A percentile compares a stretch with the other conserved stretches of the same genome.
Conservation (phyloP, 805 yeast species). For the Lipomyces japonicus region DNA sequence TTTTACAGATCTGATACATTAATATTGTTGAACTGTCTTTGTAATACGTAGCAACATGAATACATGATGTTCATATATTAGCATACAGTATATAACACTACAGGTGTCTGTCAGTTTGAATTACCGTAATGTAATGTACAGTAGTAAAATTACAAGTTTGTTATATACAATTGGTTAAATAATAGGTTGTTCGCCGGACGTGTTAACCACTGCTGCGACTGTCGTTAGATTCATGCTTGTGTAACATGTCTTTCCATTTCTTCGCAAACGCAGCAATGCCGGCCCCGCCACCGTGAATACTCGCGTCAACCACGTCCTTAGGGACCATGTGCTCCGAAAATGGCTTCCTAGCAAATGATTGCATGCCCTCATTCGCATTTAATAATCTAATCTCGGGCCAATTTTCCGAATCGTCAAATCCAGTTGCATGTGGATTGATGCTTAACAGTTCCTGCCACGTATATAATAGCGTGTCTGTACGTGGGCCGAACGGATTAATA, state of each 20-base stretch:
- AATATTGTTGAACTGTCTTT: no score
- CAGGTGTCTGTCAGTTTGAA: no score
- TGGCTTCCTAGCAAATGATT: constrained; percentile 73
- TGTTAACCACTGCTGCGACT: not conserved
- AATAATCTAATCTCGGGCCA: constrained; percentile 55
- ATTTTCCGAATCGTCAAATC: constrained; percentile 34
- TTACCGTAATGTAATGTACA: no score
- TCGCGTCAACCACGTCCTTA: constrained; percentile 81
- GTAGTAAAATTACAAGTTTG: no score
- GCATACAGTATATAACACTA: no score
- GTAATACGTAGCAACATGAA: no score
- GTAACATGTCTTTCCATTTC: constrained; percentile 50
- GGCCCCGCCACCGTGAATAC: constrained; percentile 51
- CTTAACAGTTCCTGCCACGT: constrained; percentile 76
- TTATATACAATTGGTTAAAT: no score
- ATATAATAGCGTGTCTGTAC: constrained; percentile 72
- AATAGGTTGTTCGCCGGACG: not conserved
- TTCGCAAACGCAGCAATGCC: constrained; percentile 66
- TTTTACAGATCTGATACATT: no score
- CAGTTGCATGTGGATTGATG: constrained; percentile 31
- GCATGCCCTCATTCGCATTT: constrained; percentile 57
- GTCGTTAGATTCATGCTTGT: not conserved
- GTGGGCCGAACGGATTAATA: constrained; percentile 73
- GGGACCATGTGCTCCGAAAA: constrained; percentile 93
- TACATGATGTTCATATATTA: no score